Evolutionary conservation across 2,329 filamentous ascomycete species (phyloP).

Genomic region (Westerdykella sp.): DNA sequence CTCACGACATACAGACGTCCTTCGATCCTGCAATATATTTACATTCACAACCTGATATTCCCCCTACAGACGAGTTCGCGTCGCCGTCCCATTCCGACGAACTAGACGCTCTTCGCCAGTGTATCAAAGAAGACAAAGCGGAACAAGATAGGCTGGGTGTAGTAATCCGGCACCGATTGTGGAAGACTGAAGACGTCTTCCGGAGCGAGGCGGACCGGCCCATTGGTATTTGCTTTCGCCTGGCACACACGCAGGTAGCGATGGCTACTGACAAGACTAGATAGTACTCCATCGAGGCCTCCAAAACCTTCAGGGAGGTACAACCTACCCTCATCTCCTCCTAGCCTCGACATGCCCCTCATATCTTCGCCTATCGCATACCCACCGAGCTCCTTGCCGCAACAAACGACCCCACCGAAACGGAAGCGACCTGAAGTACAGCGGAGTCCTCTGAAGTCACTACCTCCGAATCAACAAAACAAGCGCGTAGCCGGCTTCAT

Average conservation of each 20-base stretch:
- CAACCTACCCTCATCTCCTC: slow-evolving; percentile 39
- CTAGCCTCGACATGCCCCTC: slow-evolving; percentile 54
- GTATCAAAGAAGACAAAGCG: slow-evolving; percentile 37
- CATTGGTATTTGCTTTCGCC: slow-evolving; percentile 23
- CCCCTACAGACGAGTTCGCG: slow-evolving; percentile 12
- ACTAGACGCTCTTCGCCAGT: slow-evolving; percentile 40
- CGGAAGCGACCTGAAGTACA: slow-evolving; percentile 28
- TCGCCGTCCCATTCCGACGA: slow-evolving; percentile 42
- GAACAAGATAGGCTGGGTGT: slow-evolving; percentile 41
- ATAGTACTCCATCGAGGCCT: slow-evolving; percentile 25
- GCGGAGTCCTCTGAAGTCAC: slow-evolving; percentile 30
- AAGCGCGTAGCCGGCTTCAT: slow-evolving; percentile 34
- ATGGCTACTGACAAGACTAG: slow-evolving; percentile 20
- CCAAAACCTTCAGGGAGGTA: not conserved
- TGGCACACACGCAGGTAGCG: not conserved
- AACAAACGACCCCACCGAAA: slow-evolving; percentile 34
- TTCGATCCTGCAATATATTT: slow-evolving; percentile 48
- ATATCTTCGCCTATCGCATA: slow-evolving; percentile 56
- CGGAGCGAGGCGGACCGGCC: slow-evolving; percentile 43
- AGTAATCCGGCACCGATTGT: slow-evolving; percentile 49
- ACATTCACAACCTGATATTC: slow-evolving; percentile 39
- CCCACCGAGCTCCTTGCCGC: slow-evolving; percentile 46
- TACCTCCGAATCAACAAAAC: slow-evolving; percentile 28
- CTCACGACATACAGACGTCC: slow-evolving; percentile 37
- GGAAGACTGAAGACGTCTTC: slow-evolving; percentile 44